phyloP scores from a whole-genome alignment of 768 basidiomycete genomes.

The Mycena epipterygia region DNA sequence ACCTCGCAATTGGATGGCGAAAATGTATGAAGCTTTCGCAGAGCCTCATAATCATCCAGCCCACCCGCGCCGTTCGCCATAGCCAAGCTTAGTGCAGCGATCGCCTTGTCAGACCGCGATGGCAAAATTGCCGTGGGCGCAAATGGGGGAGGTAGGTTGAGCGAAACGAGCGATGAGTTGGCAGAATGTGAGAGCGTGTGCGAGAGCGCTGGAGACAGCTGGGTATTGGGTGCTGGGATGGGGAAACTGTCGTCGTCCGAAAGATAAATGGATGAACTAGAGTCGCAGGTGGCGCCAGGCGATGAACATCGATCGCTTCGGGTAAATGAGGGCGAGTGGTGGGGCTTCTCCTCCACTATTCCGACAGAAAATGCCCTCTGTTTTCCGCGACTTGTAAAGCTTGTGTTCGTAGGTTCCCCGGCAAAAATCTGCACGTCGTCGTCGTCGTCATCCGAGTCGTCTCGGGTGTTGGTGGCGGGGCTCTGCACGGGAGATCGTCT shows the following conservation, averaged over 20 bases:
- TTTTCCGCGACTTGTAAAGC: slow-evolving; percentile 47
- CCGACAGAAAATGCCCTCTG: slow-evolving; percentile 59
- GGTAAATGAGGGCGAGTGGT: slow-evolving; percentile 32
- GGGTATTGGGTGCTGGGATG: slow-evolving; percentile 26
- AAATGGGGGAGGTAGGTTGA: slow-evolving; percentile 43
- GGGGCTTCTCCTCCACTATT: slow-evolving; percentile 55
- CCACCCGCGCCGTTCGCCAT: slow-evolving; percentile 76
- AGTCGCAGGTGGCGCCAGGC: slow-evolving; percentile 43
- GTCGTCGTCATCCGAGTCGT: slow-evolving; percentile 54
- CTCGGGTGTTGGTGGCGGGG: slow-evolving; percentile 35
- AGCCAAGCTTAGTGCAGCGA: slow-evolving; percentile 70
- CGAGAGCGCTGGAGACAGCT: slow-evolving; percentile 50
- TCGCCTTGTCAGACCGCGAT: slow-evolving; percentile 68
- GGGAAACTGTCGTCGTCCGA: slow-evolving; percentile 51
- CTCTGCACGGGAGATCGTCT: slow-evolving; percentile 51
- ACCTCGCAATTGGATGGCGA: slow-evolving; percentile 59
- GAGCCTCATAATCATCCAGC: slow-evolving; percentile 67
- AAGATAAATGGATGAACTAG: slow-evolving; percentile 44
- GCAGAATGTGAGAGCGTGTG: slow-evolving; percentile 52
- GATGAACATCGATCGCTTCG: slow-evolving; percentile 47
- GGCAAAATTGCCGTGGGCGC: slow-evolving; percentile 42
- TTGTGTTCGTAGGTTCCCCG: slow-evolving; percentile 49
- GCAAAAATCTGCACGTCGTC: slow-evolving; percentile 72
- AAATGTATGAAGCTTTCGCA: slow-evolving; percentile 54
- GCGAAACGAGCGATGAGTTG: slow-evolving; percentile 56